A percentile compares a stretch with the other conserved stretches of the same genome.
These are phyloP conservation scores for Picea glauca DNA, from an alignment of 75 land plant genomes.

Conservation along the genomic window DNA sequence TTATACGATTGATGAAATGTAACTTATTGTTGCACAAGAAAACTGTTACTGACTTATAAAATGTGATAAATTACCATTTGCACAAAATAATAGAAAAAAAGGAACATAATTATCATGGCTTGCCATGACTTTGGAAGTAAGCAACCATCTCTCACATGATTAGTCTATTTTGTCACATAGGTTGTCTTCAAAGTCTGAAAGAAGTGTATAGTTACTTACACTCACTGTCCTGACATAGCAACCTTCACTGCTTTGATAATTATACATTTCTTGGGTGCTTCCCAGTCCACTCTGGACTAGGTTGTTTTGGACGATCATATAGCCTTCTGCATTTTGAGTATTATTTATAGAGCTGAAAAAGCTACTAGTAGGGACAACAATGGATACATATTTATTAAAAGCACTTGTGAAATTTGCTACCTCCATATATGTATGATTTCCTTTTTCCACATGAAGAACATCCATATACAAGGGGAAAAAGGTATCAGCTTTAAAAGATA, in stretches of 20 bases:
- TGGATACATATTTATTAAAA: too few species aligned
- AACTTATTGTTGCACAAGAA: neutral
- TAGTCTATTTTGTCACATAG: neutral
- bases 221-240: conserved; percentile 26
- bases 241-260: conserved; percentile 19
- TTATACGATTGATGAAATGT: neutral
- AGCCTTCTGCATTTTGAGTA: conserved; percentile 10
- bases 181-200: conserved; percentile 1
- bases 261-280: conserved; percentile 17
- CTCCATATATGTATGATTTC: neutral
- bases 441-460: conserved; percentile 1
- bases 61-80: neutral
- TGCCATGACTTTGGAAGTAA: neutral
- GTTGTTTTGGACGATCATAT: conserved; percentile 8
- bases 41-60: neutral
- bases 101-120: neutral
- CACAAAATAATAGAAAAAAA: neutral
- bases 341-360: neutral
- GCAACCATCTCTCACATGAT: neutral
- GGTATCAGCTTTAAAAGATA: conserved; percentile 1
- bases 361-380: too few species aligned
- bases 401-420: too few species aligned
- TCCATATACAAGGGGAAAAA: neutral
- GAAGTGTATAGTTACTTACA: conserved; percentile 20
- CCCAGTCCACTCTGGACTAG: conserved; percentile 18